phyloP scores from a whole-genome alignment of 1,139 yeast genomes.

The Saccharomyces pastorianus region DNA sequence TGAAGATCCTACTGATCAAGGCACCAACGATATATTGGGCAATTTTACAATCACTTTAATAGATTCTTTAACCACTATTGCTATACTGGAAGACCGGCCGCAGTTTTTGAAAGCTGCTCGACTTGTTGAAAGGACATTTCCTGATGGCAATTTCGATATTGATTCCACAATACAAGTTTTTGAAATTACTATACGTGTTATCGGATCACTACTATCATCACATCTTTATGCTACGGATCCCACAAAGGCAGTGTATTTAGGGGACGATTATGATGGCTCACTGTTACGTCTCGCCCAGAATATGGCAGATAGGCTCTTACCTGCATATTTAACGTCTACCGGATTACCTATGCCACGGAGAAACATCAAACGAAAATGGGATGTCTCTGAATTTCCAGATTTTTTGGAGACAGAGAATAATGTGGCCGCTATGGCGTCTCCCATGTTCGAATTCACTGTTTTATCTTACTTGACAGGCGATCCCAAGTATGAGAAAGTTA shows the following conservation, averaged over 20 bases:
- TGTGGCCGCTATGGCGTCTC: conserved; percentile 79
- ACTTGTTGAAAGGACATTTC: conserved; percentile 35
- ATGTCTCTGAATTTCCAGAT: background rate
- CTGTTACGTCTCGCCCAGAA: conserved; percentile 61
- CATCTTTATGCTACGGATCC: conserved; percentile 67
- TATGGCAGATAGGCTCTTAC: conserved; percentile 57
- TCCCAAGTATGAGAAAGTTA: conserved; percentile 53
- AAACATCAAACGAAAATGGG: conserved; percentile 38
- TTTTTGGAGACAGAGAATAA: conserved; percentile 52
- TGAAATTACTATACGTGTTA: conserved; percentile 69
- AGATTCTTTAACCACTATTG: conserved; percentile 72
- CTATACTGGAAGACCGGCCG: conserved; percentile 58
- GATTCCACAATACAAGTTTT: conserved; percentile 77
- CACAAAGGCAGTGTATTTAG: conserved; percentile 36
- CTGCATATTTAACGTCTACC: conserved; percentile 53
- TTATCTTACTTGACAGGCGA: conserved; percentile 70
- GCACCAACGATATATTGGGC: conserved; percentile 77
- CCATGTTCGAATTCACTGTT: conserved; percentile 69
- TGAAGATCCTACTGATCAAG: conserved; percentile 44
- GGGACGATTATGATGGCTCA: conserved; percentile 56
- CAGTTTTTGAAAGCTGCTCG: conserved; percentile 45
- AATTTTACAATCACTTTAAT: conserved; percentile 70
- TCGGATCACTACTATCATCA: conserved; percentile 72
- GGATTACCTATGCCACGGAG: conserved; percentile 69
- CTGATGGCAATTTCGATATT: conserved; percentile 42